Conservation (phyloP, 768 basidiomycete genomes). For the Chiua virens region DNA sequence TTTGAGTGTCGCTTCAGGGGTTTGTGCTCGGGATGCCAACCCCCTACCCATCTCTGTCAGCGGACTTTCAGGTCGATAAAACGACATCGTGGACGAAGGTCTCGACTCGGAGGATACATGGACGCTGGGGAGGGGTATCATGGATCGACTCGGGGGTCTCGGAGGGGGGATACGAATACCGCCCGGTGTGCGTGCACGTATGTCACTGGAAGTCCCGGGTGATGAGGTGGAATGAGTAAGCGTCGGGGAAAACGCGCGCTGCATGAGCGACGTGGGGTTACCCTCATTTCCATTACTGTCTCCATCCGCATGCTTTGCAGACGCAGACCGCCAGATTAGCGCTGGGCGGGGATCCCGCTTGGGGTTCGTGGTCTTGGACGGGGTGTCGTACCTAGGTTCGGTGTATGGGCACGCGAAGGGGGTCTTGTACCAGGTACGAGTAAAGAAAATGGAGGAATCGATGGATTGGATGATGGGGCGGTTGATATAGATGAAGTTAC, state of each 20-base stretch:
- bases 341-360: conserved; percentile 72
- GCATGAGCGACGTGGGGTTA: conserved; percentile 43
- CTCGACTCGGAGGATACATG: conserved; percentile 70
- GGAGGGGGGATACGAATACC: conserved; percentile 50
- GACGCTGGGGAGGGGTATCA: conserved; percentile 77
- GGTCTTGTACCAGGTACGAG: conserved; percentile 33
- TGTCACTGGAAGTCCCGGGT: conserved; percentile 27
- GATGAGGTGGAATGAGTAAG: conserved; percentile 49
- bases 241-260: conserved; percentile 64
- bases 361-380: conserved; percentile 79
- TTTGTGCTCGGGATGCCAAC: conserved; percentile 55
- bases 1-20: conserved; percentile 63
- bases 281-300: conserved; percentile 49
- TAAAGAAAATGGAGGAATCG: conserved; percentile 36
- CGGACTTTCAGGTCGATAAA: conserved; percentile 57
- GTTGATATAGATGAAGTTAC: conserved; percentile 70
- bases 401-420: conserved; percentile 62
- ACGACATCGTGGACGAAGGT: conserved; percentile 70
- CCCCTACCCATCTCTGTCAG: conserved; percentile 35
- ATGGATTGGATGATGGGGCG: conserved; percentile 49
- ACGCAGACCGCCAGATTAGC: conserved; percentile 47
- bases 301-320: conserved; percentile 45
- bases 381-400: conserved; percentile 46
- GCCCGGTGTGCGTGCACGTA: conserved; percentile 41
- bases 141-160: conserved; percentile 79